Conservation (phyloP, 2,329 filamentous ascomycete genomes). For the Cryphonectria parasitica region DNA sequence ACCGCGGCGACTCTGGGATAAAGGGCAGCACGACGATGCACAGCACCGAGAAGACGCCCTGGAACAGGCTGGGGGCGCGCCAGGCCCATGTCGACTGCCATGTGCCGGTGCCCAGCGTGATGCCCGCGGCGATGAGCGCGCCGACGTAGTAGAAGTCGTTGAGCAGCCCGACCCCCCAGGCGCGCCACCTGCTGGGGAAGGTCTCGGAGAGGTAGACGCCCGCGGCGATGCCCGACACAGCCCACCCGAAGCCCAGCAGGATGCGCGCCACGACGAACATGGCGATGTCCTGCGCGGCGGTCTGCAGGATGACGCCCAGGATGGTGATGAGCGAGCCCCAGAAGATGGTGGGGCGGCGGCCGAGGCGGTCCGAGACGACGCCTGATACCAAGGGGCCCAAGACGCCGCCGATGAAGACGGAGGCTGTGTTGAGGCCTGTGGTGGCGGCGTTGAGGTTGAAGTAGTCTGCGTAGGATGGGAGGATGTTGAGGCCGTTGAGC, state of each 20-base stretch:
- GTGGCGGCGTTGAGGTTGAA: conserved; percentile 58
- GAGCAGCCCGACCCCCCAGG: conserved; percentile 46
- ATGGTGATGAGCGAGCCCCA: conserved; percentile 46
- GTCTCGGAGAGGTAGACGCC: conserved; percentile 55
- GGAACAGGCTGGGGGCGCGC: conserved; percentile 46
- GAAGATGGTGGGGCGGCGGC: conserved; percentile 49
- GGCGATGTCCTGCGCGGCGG: conserved; percentile 52
- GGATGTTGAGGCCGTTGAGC: conserved; percentile 61
- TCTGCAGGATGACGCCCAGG: conserved; percentile 50
- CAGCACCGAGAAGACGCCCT: conserved; percentile 37
- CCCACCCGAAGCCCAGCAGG: conserved; percentile 51
- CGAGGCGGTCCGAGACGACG: conserved; percentile 46
- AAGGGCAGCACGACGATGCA: conserved; percentile 45
- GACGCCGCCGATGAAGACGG: conserved; percentile 56
- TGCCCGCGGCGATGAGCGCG: conserved; percentile 50
- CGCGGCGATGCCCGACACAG: conserved; percentile 47
- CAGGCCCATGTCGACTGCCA: conserved; percentile 49
- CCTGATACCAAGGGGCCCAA: conserved; percentile 50
- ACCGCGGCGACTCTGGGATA: conserved; percentile 52
- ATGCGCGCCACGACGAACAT: conserved; percentile 55
- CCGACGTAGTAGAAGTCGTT: conserved; percentile 43
- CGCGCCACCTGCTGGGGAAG: conserved; percentile 49
- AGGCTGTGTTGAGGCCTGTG: conserved; percentile 58
- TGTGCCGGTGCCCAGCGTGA: conserved; percentile 48
- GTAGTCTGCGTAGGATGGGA: conserved; percentile 59